Evolutionary conservation across 495 filamentous ascomycete genomes (phyloP).

Genomic region (Talaromyces liani): DNA sequence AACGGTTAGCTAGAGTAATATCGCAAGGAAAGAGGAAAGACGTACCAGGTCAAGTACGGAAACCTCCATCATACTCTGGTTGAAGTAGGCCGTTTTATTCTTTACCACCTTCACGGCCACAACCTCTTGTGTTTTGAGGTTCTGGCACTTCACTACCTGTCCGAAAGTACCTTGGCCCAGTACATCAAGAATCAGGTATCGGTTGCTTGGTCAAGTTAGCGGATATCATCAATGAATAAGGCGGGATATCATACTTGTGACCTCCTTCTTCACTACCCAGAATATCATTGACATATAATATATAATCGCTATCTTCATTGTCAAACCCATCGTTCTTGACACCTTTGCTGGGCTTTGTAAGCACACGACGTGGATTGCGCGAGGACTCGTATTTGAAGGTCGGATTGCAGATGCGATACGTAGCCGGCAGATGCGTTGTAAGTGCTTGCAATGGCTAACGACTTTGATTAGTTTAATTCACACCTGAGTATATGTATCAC

Average conservation of each 20-base stretch:
- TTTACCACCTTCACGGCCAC: conserved; percentile 99
- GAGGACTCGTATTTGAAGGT: conserved; percentile 98
- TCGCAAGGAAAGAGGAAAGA: not conserved
- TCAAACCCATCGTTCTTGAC: conserved; percentile 99
- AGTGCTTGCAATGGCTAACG: conserved; percentile 87
- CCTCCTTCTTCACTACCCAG: conserved; percentile 95
- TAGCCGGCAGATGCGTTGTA: conserved; percentile 86
- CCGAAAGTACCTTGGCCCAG: conserved; percentile 98
- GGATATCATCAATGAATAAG: not conserved
- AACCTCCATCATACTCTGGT: conserved; percentile 99
- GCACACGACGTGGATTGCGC: conserved; percentile 89
- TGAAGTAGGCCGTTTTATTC: conserved; percentile 98
- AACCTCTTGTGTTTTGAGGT: conserved; percentile 94
- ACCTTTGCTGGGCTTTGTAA: conserved; percentile 99
- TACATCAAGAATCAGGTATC: conserved; percentile 96
- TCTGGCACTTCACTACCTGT: conserved; percentile 99
- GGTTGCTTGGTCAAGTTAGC: conserved; percentile 55
- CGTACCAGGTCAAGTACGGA: conserved; percentile 92
- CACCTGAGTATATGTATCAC: conserved; percentile 21
- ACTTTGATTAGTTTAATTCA: not conserved
- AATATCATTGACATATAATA: conserved; percentile 98
- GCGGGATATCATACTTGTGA: conserved; percentile 65
- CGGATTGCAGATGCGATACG: conserved; percentile 97
- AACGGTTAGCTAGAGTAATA: conserved; percentile 17
- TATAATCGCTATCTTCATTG: conserved; percentile 99